Evolutionary conservation across 139 green algal species (phyloP), one percentile per base, ranked within the genome.

Genomic region (Haematococcus sp.): DNA sequence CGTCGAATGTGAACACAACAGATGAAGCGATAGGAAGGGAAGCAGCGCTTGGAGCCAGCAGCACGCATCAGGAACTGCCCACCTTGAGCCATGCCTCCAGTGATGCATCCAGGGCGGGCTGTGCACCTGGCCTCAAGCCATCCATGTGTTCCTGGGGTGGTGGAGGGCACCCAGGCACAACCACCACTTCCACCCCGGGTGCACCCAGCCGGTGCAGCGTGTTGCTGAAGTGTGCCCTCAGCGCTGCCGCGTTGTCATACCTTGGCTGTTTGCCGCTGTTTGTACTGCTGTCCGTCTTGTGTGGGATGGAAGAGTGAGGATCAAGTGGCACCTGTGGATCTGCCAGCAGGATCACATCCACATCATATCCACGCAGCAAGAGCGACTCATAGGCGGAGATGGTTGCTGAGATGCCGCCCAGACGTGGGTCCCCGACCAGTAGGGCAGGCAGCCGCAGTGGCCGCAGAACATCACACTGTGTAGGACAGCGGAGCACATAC

Each of bases 401-500:
- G 3, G 93, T 98, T 63, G 86, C 83, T 13, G 91, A 95, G 77
- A 99, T 97, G 68, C 95, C 95, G 0, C 96, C 96, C 33, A 99
- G 87, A 0, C 84, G 73, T 2, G 88, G 78, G 68, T 98, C 93
- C 1, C 93, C 95, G 9, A 99, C 91, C 4, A 99, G 85, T 13
- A 99, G 30, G 2, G 74, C 86, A 0, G 95, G 96, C 43, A 97
- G 86, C 27, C 91, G 77, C 44, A 97, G 84, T 0, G 88, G 75
- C 28, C 93, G 87, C 64, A 92, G 86, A 30, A 88, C 56, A 63
- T 98, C 93, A 74, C 82, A 90, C 88, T 96, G 88, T 61, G 64
- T 20, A n/a, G 35, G 17, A 31, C 40, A 11, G 40, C 7, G 40
- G n/a, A n/a, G n/a, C n/a, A n/a, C n/a, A n/a, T n/a, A n/a, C n/a